phyloP scores from a whole-genome alignment of 1,139 yeast species.

The Taphrina communis region DNA sequence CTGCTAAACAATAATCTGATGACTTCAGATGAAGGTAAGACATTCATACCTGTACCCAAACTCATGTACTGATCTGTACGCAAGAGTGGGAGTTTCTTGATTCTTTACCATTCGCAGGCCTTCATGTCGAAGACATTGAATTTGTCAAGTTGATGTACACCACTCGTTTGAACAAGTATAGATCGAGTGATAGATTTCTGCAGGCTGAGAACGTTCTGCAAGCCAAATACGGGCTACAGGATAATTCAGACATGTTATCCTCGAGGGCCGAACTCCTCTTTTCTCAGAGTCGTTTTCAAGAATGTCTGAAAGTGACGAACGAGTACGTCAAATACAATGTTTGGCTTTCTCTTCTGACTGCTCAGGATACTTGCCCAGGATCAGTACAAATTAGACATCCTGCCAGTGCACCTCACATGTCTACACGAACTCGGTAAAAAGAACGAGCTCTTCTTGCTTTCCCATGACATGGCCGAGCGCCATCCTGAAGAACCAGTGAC shows the following conservation, averaged over 20 bases:
- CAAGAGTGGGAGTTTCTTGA: slow-evolving; percentile 74
- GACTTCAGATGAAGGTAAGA: slow-evolving; percentile 71
- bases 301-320: slow-evolving; percentile 78
- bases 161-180: slow-evolving; percentile 71
- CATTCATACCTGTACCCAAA: neutral
- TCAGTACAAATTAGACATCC: slow-evolving; percentile 69
- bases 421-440: slow-evolving; percentile 83
- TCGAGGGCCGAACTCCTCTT: slow-evolving; percentile 75
- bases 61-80: slow-evolving; percentile 38
- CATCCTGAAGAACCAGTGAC: slow-evolving; percentile 84
- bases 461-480: slow-evolving; percentile 85
- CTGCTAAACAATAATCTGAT: slow-evolving; percentile 73
- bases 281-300: slow-evolving; percentile 78
- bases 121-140: slow-evolving; percentile 72
- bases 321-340: slow-evolving; percentile 44
- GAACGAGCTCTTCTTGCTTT: slow-evolving; percentile 76
- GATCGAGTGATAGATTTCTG: slow-evolving; percentile 63
- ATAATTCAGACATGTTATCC: slow-evolving; percentile 71
- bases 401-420: slow-evolving; percentile 84
- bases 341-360: neutral
- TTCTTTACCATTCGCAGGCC: slow-evolving; percentile 68
- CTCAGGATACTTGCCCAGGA: slow-evolving; percentile 60
- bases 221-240: slow-evolving; percentile 73
- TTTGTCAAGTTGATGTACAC: slow-evolving; percentile 77
- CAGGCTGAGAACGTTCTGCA: slow-evolving; percentile 70